These are phyloP conservation scores for Hyphopichia buzzinii DNA, from an alignment of 1,139 yeast species.

Conservation along the genomic window DNA sequence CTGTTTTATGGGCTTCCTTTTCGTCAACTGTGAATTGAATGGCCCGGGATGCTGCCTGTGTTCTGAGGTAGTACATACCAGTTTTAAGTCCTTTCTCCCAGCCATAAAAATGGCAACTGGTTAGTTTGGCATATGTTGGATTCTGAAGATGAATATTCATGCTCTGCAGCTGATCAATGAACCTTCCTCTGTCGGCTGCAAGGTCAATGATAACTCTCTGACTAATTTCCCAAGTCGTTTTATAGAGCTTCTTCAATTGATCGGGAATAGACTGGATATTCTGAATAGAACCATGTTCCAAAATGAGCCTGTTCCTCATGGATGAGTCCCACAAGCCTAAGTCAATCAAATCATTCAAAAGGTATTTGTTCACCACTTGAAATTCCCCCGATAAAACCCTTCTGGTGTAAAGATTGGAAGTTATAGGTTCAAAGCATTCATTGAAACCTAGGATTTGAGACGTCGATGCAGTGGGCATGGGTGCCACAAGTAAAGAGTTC, in stretches of 20 bases:
- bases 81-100: constrained; percentile 97
- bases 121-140: constrained; percentile 90
- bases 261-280: constrained; percentile 71
- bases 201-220: constrained; percentile 85
- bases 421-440: constrained; percentile 90
- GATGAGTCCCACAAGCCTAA: constrained; percentile 78
- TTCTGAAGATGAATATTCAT: constrained; percentile 80
- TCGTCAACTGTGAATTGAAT: constrained; percentile 84
- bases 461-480: constrained; percentile 95
- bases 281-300: constrained; percentile 86
- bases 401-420: constrained; percentile 83
- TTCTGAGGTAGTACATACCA: constrained; percentile 95
- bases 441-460: constrained; percentile 87
- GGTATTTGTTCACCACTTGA: constrained; percentile 82
- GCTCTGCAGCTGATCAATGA: constrained; percentile 92
- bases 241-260: constrained; percentile 74
- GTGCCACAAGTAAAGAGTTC: constrained; percentile 82
- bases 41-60: constrained; percentile 93
- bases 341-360: constrained; percentile 77
- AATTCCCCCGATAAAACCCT: constrained; percentile 87
- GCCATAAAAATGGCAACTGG: constrained; percentile 97
- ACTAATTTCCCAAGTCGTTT: constrained; percentile 96
- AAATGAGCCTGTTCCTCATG: constrained; percentile 77
- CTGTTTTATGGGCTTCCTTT: constrained; percentile 21
- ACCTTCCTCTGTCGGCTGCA: constrained; percentile 95